Evolutionary conservation across 345 rosid species (phyloP).

Genomic region (Gossypium arboreum): DNA sequence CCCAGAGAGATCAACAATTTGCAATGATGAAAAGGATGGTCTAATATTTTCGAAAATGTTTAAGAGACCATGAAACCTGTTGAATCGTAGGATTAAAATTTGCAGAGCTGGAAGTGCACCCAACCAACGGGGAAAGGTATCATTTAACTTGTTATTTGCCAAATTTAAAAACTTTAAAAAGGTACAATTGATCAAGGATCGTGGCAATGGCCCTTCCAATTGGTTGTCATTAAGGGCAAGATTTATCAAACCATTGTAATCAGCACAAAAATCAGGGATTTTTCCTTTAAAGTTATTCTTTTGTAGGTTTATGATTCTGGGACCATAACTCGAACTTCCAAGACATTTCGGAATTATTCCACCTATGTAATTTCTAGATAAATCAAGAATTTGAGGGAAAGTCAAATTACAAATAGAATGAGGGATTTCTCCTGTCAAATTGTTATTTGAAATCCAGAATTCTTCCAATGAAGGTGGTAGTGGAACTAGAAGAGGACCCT

Average conservation of each 20-base stretch:
- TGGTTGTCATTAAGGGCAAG: background rate
- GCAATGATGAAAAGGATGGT: background rate
- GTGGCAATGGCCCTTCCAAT: background rate
- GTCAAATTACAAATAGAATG: conserved; percentile 13
- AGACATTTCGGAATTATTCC: background rate
- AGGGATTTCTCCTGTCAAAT: conserved; percentile 15
- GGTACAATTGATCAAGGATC: no score
- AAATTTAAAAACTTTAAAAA: no score
- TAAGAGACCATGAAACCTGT: background rate
- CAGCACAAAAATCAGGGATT: background rate
- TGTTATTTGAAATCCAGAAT: conserved; percentile 14
- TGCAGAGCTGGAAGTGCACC: background rate
- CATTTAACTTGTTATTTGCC: no score
- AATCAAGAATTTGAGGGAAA: background rate
- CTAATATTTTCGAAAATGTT: background rate
- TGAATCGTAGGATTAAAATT: background rate
- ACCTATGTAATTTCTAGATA: conserved; percentile 21
- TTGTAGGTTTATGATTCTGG: background rate
- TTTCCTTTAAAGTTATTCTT: conserved; percentile 19
- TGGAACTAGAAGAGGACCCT: conserved; percentile 9
- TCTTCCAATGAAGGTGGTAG: fast-evolving
- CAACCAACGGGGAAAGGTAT: no score
- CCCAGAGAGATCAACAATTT: background rate
- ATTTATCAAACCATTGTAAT: background rate
- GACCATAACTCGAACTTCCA: background rate